phyloP scores from a whole-genome alignment of 768 basidiomycete genomes.

The Boletus edulis region DNA sequence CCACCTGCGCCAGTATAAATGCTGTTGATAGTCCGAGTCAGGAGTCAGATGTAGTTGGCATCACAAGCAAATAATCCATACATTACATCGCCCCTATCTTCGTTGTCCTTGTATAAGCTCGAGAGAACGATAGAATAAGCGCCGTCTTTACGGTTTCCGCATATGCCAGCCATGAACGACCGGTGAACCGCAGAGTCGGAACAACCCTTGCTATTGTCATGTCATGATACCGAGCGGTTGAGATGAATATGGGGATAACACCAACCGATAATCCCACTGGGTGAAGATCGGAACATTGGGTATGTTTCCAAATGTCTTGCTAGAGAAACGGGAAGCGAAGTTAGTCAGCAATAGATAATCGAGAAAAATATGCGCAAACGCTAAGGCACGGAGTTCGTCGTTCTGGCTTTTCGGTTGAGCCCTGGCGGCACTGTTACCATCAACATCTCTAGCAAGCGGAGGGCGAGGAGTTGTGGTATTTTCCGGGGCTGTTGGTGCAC shows the following conservation, averaged over 20 bases:
- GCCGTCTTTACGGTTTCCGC: slow-evolving; percentile 11
- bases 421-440: no score
- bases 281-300: slow-evolving; percentile 23
- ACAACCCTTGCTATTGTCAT: slow-evolving; percentile 5
- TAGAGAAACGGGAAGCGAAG: neutral
- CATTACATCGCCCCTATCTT: slow-evolving; percentile 28
- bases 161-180: slow-evolving; percentile 13
- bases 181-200: slow-evolving; percentile 20
- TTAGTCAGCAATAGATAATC: neutral
- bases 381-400: neutral
- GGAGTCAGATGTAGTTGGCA: neutral
- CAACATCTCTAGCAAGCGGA: neutral
- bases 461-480: neutral
- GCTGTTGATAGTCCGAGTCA: slow-evolving; percentile 10
- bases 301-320: slow-evolving; percentile 25
- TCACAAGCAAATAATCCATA: slow-evolving; percentile 5
- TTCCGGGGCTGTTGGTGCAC: neutral
- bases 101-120: slow-evolving; percentile 19
- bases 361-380: neutral
- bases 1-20: slow-evolving; percentile 30
- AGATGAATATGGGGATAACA: neutral
- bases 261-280: slow-evolving; percentile 19
- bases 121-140: slow-evolving; percentile 22
- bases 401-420: neutral
- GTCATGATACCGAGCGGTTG: neutral